Base-by-base conservation (phyloP, 106 monocot species). In the Apostasia shenzhenica region DNA sequence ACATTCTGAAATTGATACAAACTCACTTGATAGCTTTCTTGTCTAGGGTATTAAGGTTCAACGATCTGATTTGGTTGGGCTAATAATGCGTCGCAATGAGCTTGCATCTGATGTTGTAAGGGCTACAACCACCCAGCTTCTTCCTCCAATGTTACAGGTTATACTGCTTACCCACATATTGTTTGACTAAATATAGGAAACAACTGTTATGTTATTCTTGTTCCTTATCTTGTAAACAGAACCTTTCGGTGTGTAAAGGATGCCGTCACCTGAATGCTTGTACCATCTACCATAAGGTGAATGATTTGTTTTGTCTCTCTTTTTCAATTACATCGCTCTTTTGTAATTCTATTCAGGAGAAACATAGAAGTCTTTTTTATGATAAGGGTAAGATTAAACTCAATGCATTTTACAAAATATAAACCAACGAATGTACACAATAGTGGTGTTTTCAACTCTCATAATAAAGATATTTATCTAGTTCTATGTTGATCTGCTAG, bases 41-140 rank as follows among this genome's bases (percentile, higher is more conserved):
- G 6, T 73, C 8, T 47, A 99, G 99, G 99, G 93, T 41, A 84
- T 99, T 60, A 87, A 90, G 63, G 90, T 84, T 69, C 85, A 85
- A 68, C 81, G 87, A 63, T 90, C 99, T 76, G 99, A 99, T 54
- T 75, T 99, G 75, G 73, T 99, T 77, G 99, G 99, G 45, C 48
- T 93, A 69, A 85, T 99, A 44, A 99, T 99, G 89, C 89, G 87
- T n/a, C 82, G 99, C 45, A 99, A 99, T 78, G 99, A 93, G 68
- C 85, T 99, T 69, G 99, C 99, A 62, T 79, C 82, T 76, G 89
- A 87, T 56, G 77, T 99, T 54, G 63, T 93, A 73, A 93, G 83
- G 72, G 87, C 90, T 47, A 87, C 80, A 55, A 83, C 61, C 44
- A 53, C 74, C 41, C 93, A 90, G 51, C 61, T 46, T 54, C 72